Conservation (phyloP, 768 basidiomycete species). For the Pleurotus djamor region DNA sequence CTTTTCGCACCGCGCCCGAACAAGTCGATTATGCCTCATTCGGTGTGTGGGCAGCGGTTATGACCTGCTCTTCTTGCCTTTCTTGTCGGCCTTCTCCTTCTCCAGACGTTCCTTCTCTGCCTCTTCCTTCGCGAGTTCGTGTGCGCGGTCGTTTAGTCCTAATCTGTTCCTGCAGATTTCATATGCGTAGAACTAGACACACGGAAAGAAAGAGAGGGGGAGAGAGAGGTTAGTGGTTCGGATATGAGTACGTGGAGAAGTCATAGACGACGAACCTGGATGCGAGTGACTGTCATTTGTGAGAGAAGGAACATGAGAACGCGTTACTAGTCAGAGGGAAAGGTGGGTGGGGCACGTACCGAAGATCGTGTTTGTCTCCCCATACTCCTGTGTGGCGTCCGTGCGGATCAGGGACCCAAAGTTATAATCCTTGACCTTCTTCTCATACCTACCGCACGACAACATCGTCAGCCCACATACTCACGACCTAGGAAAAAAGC, state of each 20-base stretch:
- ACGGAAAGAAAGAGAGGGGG: too few species aligned
- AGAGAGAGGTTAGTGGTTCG: neutral
- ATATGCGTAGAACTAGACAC: constrained; percentile 85
- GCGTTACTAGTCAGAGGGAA: constrained; percentile 1
- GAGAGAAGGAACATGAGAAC: constrained; percentile 2
- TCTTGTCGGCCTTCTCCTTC: constrained; percentile 42
- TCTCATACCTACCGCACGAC: constrained; percentile 72
- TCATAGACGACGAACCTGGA: constrained; percentile 65
- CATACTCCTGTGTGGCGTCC: constrained; percentile 78
- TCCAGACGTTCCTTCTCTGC: constrained; percentile 59
- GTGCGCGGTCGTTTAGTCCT: constrained; percentile 85
- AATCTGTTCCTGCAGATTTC: constrained; percentile 82
- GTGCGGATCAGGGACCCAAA: constrained; percentile 93
- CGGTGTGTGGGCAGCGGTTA: neutral
- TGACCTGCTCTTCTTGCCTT: constrained; percentile 6
- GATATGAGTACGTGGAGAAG: constrained; percentile 10
- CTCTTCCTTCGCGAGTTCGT: constrained; percentile 77
- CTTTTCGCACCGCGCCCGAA: too few species aligned
- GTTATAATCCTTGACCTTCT: constrained; percentile 90
- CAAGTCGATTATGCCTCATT: too few species aligned
- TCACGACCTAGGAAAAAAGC: too few species aligned
- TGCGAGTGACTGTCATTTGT: constrained; percentile 54
- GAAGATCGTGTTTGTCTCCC: constrained; percentile 91
- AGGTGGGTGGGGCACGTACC: constrained; percentile 44
- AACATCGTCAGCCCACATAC: neutral